Percentiles rank a stretch among this genome's conserved stretches.
These are phyloP conservation scores for Trametes maxima DNA, from an alignment of 768 basidiomycete species.

Conservation along the genomic window DNA sequence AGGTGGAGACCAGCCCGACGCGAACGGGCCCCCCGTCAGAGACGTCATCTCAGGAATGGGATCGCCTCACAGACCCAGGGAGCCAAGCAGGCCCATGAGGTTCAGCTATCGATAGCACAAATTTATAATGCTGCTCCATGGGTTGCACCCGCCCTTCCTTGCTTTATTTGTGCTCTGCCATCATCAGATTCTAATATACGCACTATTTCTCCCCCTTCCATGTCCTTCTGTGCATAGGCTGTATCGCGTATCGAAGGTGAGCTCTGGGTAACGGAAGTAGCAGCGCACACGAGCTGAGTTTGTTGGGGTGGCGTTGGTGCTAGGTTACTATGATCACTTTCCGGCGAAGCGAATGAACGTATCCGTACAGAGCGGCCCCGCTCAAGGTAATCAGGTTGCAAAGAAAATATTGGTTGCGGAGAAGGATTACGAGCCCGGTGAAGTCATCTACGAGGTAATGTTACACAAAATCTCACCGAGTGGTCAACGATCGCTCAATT, in stretches of 20 bases:
- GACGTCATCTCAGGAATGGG: slow-evolving; percentile 90
- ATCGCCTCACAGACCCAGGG: slow-evolving; percentile 79
- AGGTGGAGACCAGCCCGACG: slow-evolving; percentile 62
- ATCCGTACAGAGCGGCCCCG: slow-evolving; percentile 46
- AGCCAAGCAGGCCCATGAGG: slow-evolving; percentile 48
- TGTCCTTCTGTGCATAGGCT: slow-evolving; percentile 46
- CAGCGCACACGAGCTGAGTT: slow-evolving; percentile 26
- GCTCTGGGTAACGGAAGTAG: slow-evolving; percentile 35
- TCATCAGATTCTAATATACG: slow-evolving; percentile 30
- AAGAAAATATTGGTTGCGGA: slow-evolving; percentile 54
- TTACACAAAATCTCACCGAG: not conserved
- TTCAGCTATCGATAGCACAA: slow-evolving; percentile 16
- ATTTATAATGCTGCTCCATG: slow-evolving; percentile 19
- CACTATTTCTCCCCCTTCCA: slow-evolving; percentile 31
- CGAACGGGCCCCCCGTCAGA: slow-evolving; percentile 77
- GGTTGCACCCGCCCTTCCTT: slow-evolving; percentile 5
- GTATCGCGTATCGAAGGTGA: slow-evolving; percentile 75
- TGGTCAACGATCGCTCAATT: not conserved
- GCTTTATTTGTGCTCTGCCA: slow-evolving; percentile 27
- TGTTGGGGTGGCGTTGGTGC: slow-evolving; percentile 26
- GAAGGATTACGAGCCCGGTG: slow-evolving; percentile 70
- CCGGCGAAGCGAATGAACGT: slow-evolving; percentile 76
- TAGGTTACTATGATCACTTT: slow-evolving; percentile 79
- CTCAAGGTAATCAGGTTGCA: slow-evolving; percentile 30
- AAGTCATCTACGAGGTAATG: slow-evolving; percentile 73